These are phyloP conservation scores for Aspergillus saccharolyticus DNA, from an alignment of 495 filamentous ascomycete genomes.

Conservation along the genomic window DNA sequence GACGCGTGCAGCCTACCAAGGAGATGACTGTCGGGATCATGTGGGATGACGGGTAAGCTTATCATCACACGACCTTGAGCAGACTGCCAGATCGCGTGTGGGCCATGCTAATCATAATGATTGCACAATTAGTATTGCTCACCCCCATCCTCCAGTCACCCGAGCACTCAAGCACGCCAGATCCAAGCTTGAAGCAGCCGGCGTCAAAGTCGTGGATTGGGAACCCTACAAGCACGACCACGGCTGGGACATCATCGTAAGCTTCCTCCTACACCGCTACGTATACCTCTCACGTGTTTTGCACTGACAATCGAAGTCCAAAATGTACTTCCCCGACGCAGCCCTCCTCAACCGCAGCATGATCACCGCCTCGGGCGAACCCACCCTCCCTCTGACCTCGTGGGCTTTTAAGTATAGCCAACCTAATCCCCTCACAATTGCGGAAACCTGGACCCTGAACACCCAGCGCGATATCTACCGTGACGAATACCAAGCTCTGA, in stretches of 20 bases:
- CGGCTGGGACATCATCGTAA: conserved; percentile 55
- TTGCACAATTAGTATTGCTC: conserved; percentile 19
- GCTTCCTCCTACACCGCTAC: conserved; percentile 4
- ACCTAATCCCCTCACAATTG: conserved; percentile 34
- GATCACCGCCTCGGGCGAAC: conserved; percentile 49
- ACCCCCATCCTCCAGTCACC: conserved; percentile 64
- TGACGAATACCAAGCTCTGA: conserved; percentile 51
- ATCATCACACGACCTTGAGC: neutral
- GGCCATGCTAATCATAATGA: no score
- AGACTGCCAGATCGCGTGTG: no score
- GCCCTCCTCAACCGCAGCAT: conserved; percentile 40
- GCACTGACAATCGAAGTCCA: conserved; percentile 24
- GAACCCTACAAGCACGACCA: conserved; percentile 57
- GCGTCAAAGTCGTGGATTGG: conserved; percentile 61
- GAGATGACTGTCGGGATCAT: conserved; percentile 63
- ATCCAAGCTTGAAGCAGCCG: conserved; percentile 46
- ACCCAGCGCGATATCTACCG: conserved; percentile 53
- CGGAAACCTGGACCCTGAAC: conserved; percentile 42
- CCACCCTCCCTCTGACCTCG: conserved; percentile 50
- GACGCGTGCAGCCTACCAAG: conserved; percentile 27
- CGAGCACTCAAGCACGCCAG: conserved; percentile 54
- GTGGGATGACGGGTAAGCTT: conserved; percentile 56
- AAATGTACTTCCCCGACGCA: conserved; percentile 54
- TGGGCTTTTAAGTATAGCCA: conserved; percentile 53
- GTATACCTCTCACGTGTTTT: neutral